Evolutionary conservation across 1,284 basidiomycete species (phyloP), one percentile per base, ranked within the genome.

Genomic region (Cutaneotrichosporon mucoides): DNA sequence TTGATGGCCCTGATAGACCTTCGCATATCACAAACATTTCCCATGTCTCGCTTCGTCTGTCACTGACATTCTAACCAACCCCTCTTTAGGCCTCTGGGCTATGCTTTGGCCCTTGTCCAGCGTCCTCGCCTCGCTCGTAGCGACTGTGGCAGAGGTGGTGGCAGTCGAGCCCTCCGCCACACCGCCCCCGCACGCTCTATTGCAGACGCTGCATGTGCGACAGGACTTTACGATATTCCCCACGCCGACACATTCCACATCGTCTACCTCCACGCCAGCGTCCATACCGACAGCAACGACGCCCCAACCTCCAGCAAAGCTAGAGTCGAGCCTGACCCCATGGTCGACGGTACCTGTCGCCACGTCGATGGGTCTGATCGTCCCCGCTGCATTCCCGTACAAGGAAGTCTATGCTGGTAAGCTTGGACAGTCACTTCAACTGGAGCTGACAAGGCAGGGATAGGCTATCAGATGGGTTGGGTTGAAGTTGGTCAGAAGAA

Each of bases 401-500:
- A 44, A 59, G 6, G 50, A 61, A 16, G 44, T 73, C 6, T 76
- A 75, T 58, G 66, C 66, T 10, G 70, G 75, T 76, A 48, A 61
- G 68, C 60, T 24, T 16, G 24, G 24, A 24, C 24, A 24, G 24
- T 24, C 24, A 24, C 24, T 24, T 24, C 24, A 24, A 24, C 24
- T 24, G 24, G 24, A 24, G 24, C 24, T 24, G 24, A 24, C 15
- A 43, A 38, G 6, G 7, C 4, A 6, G 13, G 9, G 6, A 12
- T 12, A 4, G 60, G 62, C 33, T 77, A 79, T 48, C 70, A 59
- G 11, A 71, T 79, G 41, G 77, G 77, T 5, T 77, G 75, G 53
- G 69, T 77, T 6, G 77, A 79, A 58, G 33, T 33, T 24, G 63
- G 67, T 8, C 70, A 72, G 2, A 57, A 63, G 5, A 58, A 67